Percentiles rank a stretch among this genome's conserved stretches.
Evolutionary conservation across 1,139 yeast genomes (phyloP).

Genomic region (Hemisphaericaspora subhashii): DNA sequence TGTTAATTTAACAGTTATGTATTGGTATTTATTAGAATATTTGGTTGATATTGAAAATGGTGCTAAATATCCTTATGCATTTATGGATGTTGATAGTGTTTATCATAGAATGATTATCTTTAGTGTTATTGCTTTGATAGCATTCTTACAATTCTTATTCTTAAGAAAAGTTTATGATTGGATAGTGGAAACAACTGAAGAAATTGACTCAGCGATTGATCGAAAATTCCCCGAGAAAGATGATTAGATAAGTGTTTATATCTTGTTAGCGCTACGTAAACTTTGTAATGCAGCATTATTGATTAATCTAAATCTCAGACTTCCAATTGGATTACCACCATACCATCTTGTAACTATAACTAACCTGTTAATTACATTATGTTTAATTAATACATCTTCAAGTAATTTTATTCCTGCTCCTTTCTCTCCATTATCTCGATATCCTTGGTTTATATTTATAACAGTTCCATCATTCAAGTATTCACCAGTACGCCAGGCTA

Average conservation of each 20-base stretch:
- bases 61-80: conserved; percentile 66
- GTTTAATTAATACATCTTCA: conserved; percentile 46
- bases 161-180: conserved; percentile 27
- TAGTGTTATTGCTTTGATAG: conserved; percentile 45
- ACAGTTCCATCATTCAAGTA: conserved; percentile 6
- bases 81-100: conserved; percentile 53
- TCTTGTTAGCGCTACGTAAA: conserved; percentile 16
- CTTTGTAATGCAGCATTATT: conserved; percentile 52
- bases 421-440: conserved; percentile 62
- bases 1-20: conserved; percentile 40
- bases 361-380: conserved; percentile 50
- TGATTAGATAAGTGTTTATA: conserved; percentile 1
- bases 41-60: conserved; percentile 47
- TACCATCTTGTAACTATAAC: conserved; percentile 73
- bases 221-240: conserved; percentile 13
- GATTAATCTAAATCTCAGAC: conserved; percentile 64
- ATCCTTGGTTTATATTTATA: conserved; percentile 50
- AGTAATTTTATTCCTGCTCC: conserved; percentile 62
- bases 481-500: conserved; percentile 62
- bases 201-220: conserved; percentile 18
- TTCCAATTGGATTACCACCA: conserved; percentile 68
- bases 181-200: conserved; percentile 21
- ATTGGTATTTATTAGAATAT: conserved; percentile 53
- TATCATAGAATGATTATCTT: conserved; percentile 50
- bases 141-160: conserved; percentile 36